These are phyloP conservation scores for Cyamopsis tetragonoloba DNA, from an alignment of 306 rosid genomes.

Conservation along the genomic window DNA sequence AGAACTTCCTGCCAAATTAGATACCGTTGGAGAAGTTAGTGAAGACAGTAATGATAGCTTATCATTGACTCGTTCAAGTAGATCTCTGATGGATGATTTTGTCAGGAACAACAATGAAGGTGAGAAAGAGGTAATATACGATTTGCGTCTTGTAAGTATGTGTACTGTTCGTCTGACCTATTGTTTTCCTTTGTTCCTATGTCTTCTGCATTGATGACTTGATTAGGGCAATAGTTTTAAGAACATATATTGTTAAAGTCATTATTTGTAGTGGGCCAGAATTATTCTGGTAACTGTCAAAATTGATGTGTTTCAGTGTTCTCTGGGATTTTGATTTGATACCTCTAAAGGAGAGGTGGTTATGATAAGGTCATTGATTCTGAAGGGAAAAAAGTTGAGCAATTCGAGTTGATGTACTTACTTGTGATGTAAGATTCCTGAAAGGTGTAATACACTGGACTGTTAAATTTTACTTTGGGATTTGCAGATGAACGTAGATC, in stretches of 20 bases:
- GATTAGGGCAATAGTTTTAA: not conserved
- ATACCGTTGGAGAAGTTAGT: conserved; percentile 54
- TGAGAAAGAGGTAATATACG: conserved; percentile 59
- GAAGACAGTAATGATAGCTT: conserved; percentile 50
- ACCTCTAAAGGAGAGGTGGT: not conserved
- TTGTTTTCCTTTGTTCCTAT: conserved; percentile 4
- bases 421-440: not conserved
- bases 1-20: conserved; percentile 50
- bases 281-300: not conserved
- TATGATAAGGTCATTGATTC: conserved; percentile 15
- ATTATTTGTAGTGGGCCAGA: conserved; percentile 1
- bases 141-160: conserved; percentile 16
- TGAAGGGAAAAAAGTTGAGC: conserved; percentile 10
- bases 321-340: conserved; percentile 6
- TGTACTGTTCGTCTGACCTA: conserved; percentile 11
- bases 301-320: conserved; percentile 10
- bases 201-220: not conserved
- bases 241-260: not conserved
- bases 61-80: conserved; percentile 46
- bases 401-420: not conserved
- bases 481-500: not conserved
- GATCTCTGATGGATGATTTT: conserved; percentile 34
- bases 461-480: conserved; percentile 13
- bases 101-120: conserved; percentile 31
- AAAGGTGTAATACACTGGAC: conserved; percentile 4